Evolutionary conservation across 768 basidiomycete genomes (phyloP), one percentile per base, ranked within the genome.

Genomic region (Mycena rosella): DNA sequence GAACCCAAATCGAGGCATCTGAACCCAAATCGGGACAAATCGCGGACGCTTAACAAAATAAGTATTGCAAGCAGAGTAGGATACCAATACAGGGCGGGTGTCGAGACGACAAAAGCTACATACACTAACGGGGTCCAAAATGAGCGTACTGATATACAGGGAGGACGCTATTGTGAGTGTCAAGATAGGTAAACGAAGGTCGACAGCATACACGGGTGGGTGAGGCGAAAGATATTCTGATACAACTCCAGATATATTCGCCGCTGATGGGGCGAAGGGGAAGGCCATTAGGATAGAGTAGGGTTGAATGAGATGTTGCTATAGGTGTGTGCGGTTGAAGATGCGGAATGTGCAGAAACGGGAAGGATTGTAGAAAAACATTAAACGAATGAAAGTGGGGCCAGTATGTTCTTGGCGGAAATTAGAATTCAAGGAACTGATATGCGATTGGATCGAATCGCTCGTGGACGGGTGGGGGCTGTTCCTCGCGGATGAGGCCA

Each of bases 341-440:
- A 65, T 64, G 72, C 64, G 52, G 63, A 63, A 59, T 52, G 51
- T 44, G 52, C 8, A 51, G 56, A 47, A 22, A 24, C 24, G 44
- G 27, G 42, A 56, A 63, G 24, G 11, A 57, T 44, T 45, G 54
- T 59, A 40, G 32, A 32, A 55, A 61, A 65, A 67, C 38, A 34
- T 52, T 3, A 20, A 34, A 59, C 60, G 56, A 68, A 68, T 60
- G 63, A 47, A 62, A 63, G 69, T 67, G 66, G 65, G 74, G 73
- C 66, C 73, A 75, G 72, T 63, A 70, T 70, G 69, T 59, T 47
- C 54, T 65, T 60, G 48, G 64, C 62, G 34, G 64, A 63, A 40
- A 76, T 86, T 81, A 94, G 75, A 94, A 94, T 78, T 94, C 92
- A 42, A 88, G 84, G 77, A 94, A 94, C 63, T 91, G 91, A 74